Base-by-base conservation (phyloP, 1,139 yeast genomes). In the Wickerhamomyces sp. region DNA sequence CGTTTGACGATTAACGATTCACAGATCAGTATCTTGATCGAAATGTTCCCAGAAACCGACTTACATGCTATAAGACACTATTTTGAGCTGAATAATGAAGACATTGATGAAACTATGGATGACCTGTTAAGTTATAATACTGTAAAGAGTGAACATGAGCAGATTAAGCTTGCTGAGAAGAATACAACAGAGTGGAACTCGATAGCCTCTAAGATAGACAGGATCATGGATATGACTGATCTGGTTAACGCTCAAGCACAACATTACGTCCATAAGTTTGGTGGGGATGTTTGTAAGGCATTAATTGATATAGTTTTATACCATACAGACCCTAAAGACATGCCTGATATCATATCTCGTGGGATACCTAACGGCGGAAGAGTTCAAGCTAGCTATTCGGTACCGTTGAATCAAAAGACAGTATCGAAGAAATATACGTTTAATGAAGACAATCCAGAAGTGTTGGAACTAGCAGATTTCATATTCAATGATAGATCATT, bases 391-490 rank as follows among this genome's bases (percentile, higher is more conserved):
- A 26, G 31, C 9, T 22, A 26, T 16, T 19, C 16, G 13, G 14
- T 14, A 9, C 28, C 31, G 7, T 16, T 21, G 18, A 31, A 18
- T n/a, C 27, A 29, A 32, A 31, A 34, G 17, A 9, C 14, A 14
- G 6, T 14, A 28, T 15, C 10, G 13, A 18, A 33, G 21, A 9
- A n/a, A 4, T 44, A 46, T 21, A 4, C 16, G 2, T 45, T 28
- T 25, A n/a, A 35, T 19, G 47, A 47, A 3, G 9, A 31, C 3
- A 43, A 36, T 17, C 37, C 44, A 3, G 51, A 46, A 37, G 41
- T 42, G 7, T 10, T 20, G 3, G 45, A 48, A n/a, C 29, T 53
- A 7, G 48, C 49, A 3, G 41, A 41, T 7, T 15, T 49, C 3
- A 41, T 51, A 3, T 42, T 36, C 14, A 18, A 37, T 3, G 46